Evolutionary conservation across 2,329 filamentous ascomycete genomes (phyloP).

Genomic region (Plectosphaerella plurivora): DNA sequence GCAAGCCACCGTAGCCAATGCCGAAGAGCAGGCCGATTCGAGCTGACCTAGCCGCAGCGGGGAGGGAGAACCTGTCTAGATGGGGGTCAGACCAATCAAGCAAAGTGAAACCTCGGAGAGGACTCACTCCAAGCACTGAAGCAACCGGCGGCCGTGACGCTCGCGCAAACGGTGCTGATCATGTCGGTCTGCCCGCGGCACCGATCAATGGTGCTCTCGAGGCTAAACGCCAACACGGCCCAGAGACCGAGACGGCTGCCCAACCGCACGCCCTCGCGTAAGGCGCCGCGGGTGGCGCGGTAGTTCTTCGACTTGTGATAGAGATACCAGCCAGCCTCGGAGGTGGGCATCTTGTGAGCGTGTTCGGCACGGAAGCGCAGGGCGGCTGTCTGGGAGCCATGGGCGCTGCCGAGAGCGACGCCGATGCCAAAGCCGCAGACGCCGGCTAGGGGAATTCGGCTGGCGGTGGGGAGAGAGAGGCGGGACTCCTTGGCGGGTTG

Average conservation of each 20-base stretch:
- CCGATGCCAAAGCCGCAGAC: slow-evolving; percentile 63
- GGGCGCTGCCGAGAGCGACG: slow-evolving; percentile 63
- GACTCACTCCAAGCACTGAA: slow-evolving; percentile 82
- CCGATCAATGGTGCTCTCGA: slow-evolving; percentile 82
- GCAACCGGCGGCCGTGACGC: slow-evolving; percentile 75
- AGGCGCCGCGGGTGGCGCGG: slow-evolving; percentile 70
- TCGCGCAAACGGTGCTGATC: slow-evolving; percentile 75
- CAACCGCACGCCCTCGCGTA: slow-evolving; percentile 75
- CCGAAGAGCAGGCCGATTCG: slow-evolving; percentile 76
- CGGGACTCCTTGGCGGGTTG: slow-evolving; percentile 34
- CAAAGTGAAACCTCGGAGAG: background rate
- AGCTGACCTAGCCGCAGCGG: slow-evolving; percentile 72
- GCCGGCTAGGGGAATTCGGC: slow-evolving; percentile 63
- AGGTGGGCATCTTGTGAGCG: slow-evolving; percentile 83
- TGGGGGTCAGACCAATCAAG: background rate
- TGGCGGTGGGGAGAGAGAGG: slow-evolving; percentile 58
- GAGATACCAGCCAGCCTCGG: slow-evolving; percentile 88
- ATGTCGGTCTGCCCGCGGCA: slow-evolving; percentile 68
- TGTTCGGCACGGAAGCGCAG: slow-evolving; percentile 93
- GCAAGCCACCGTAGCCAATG: slow-evolving; percentile 71
- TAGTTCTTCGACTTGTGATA: slow-evolving; percentile 99
- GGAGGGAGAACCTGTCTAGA: slow-evolving; percentile 73
- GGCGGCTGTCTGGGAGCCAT: slow-evolving; percentile 69
- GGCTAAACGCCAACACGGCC: slow-evolving; percentile 69
- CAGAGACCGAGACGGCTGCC: slow-evolving; percentile 67